phyloP scores from a whole-genome alignment of 306 rosid species.

The Medicago ruthenica region DNA sequence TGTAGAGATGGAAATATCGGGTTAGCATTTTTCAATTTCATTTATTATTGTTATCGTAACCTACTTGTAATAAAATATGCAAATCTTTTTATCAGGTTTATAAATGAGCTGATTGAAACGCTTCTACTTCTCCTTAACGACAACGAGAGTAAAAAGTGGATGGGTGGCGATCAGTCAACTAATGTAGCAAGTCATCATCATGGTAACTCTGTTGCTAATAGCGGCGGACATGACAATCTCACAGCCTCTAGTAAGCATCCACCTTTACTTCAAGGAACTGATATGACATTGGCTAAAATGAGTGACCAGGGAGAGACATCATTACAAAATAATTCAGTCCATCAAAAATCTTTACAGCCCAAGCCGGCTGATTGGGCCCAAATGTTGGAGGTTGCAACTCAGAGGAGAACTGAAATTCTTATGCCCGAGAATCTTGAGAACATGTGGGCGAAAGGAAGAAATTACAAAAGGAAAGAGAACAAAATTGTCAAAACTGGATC shows the following conservation, averaged over 20 bases:
- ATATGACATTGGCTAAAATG: constrained; percentile 50
- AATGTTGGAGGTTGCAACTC: constrained; percentile 78
- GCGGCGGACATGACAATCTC: constrained; percentile 41
- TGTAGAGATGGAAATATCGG: constrained; percentile 12
- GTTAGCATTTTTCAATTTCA: not conserved
- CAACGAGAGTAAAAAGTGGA: constrained; percentile 42
- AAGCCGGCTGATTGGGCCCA: constrained; percentile 84
- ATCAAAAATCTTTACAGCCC: constrained; percentile 58
- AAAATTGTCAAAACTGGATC: constrained; percentile 53
- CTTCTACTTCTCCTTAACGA: constrained; percentile 67
- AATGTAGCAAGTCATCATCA: constrained; percentile 52
- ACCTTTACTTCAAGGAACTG: constrained; percentile 51
- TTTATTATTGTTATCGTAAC: constrained; percentile 34
- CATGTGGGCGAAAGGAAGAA: constrained; percentile 98
- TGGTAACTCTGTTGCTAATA: constrained; percentile 53
- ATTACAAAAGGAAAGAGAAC: constrained; percentile 84
- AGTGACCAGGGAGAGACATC: constrained; percentile 50
- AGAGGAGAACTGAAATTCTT: constrained; percentile 94
- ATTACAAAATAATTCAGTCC: constrained; percentile 41
- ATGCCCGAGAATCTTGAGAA: constrained; percentile 98
- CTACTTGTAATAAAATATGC: constrained; percentile 28
- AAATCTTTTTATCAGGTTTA: constrained; percentile 64
- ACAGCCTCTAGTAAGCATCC: constrained; percentile 50
- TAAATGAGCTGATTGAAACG: constrained; percentile 84
- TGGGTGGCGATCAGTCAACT: constrained; percentile 51